Evolutionary conservation across 345 rosid genomes (phyloP).

Genomic region (Erucastrum elatum): DNA sequence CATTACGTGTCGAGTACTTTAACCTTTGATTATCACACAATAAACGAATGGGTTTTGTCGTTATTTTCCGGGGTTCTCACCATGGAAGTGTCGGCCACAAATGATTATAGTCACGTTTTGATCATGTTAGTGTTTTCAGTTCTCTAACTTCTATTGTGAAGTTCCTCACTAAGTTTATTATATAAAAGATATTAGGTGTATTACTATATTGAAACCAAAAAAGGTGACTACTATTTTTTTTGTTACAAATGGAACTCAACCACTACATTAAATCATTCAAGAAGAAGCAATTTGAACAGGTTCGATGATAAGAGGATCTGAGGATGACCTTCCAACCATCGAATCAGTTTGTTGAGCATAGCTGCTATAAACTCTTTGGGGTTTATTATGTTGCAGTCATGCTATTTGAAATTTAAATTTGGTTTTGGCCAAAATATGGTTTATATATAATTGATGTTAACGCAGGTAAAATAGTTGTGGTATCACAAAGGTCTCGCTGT

Average conservation of each 20-base stretch:
- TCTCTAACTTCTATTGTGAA: not conserved
- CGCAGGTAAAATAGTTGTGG: not conserved
- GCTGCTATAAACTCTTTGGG: not conserved
- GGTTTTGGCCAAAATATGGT: not conserved
- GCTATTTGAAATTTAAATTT: not conserved
- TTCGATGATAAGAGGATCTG: not conserved
- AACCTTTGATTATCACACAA: not conserved
- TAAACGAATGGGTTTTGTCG: conserved; percentile 5
- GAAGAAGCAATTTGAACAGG: not conserved
- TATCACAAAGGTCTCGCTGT: not conserved
- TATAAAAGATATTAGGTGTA: not conserved
- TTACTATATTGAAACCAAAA: not conserved
- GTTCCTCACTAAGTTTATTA: not conserved
- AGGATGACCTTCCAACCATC: not conserved
- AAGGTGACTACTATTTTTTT: not conserved
- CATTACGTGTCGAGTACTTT: not conserved
- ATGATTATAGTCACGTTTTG: not conserved
- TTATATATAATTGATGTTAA: not conserved
- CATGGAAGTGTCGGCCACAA: not conserved
- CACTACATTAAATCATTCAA: not conserved
- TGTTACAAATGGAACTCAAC: not conserved
- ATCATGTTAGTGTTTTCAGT: conserved; percentile 6
- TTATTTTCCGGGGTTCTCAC: not conserved
- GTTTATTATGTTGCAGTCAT: not conserved
- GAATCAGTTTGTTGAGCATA: not conserved